A percentile compares a stretch with the other conserved stretches of the same genome.
Conservation (phyloP, 2,329 filamentous ascomycete species). For the Mycosphaerella sp. region DNA sequence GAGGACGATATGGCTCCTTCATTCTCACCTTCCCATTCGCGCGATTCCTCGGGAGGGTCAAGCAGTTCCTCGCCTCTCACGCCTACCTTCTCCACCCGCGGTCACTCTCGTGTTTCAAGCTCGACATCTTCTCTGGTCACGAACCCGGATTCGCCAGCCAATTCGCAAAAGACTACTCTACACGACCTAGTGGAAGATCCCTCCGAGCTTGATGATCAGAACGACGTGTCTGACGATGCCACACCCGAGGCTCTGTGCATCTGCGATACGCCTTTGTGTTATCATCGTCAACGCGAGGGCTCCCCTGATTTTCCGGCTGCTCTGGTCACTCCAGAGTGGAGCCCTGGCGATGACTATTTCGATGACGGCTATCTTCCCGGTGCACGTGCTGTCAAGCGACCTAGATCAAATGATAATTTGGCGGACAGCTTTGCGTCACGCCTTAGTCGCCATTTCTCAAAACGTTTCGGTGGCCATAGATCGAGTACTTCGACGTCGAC, state of each 20-base stretch:
- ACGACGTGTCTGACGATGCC: conserved; percentile 33
- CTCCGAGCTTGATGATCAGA: conserved; percentile 58
- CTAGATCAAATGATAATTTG: conserved; percentile 54
- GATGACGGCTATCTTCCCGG: conserved; percentile 52
- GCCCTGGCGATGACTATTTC: conserved; percentile 50
- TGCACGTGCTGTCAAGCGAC: conserved; percentile 50
- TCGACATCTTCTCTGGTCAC: conserved; percentile 73
- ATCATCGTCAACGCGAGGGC: conserved; percentile 40
- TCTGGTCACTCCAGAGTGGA: conserved; percentile 26
- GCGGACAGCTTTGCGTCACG: conserved; percentile 59
- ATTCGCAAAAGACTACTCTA: conserved; percentile 52
- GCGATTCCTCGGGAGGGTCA: conserved; percentile 43
- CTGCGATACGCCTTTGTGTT: conserved; percentile 58
- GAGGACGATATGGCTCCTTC: conserved; percentile 22
- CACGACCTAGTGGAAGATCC: conserved; percentile 83
- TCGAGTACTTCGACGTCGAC: conserved; percentile 25
- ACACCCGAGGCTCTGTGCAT: conserved; percentile 55
- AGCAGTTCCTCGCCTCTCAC: conserved; percentile 65
- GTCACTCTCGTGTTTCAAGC: conserved; percentile 62
- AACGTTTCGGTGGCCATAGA: conserved; percentile 51
- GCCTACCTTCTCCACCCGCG: conserved; percentile 60
- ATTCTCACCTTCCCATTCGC: conserved; percentile 30
- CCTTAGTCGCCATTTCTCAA: conserved; percentile 47
- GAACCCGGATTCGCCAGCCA: conserved; percentile 53
- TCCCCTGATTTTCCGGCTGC: conserved; percentile 10